A percentile compares a stretch with the other conserved stretches of the same genome.
These are phyloP conservation scores for Arabidopsis suecica DNA, from an alignment of 345 rosid genomes.

Conservation along the genomic window DNA sequence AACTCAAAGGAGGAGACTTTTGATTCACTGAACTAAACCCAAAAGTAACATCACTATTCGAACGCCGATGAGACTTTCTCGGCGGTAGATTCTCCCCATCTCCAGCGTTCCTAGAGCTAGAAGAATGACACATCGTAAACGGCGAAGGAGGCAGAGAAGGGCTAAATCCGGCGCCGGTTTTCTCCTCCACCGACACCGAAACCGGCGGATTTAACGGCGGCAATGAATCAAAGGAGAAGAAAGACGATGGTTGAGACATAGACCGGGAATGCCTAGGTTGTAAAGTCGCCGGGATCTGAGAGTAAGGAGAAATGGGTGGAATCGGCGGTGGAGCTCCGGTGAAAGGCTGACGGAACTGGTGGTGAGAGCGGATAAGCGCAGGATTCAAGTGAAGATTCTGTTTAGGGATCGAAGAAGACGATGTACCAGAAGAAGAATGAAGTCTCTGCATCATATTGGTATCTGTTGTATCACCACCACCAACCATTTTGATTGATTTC, in stretches of 20 bases:
- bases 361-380: constrained; percentile 32
- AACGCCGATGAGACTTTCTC: constrained; percentile 81
- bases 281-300: constrained; percentile 54
- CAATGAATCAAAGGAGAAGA: constrained; percentile 64
- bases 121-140: constrained; percentile 53
- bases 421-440: constrained; percentile 13
- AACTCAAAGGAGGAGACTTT: constrained; percentile 59
- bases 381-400: constrained; percentile 37
- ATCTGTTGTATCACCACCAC: constrained; percentile 17
- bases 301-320: constrained; percentile 43
- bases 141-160: constrained; percentile 75
- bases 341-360: constrained; percentile 32
- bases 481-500: constrained; percentile 9
- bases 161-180: constrained; percentile 54
- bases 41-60: constrained; percentile 88
- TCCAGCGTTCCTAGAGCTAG: constrained; percentile 34
- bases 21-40: constrained; percentile 57
- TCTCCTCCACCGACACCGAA: constrained; percentile 74
- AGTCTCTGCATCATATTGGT: constrained; percentile 30
- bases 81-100: constrained; percentile 79
- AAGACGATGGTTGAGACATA: constrained; percentile 57
- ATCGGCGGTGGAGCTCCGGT: constrained; percentile 51
- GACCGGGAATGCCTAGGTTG: constrained; percentile 61
- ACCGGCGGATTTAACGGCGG: constrained; percentile 60
- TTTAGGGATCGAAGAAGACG: constrained; percentile 41